These are phyloP conservation scores for Haplosporangium gracile DNA, from an alignment of 192 early-diverging fungal species.

Conservation along the genomic window DNA sequence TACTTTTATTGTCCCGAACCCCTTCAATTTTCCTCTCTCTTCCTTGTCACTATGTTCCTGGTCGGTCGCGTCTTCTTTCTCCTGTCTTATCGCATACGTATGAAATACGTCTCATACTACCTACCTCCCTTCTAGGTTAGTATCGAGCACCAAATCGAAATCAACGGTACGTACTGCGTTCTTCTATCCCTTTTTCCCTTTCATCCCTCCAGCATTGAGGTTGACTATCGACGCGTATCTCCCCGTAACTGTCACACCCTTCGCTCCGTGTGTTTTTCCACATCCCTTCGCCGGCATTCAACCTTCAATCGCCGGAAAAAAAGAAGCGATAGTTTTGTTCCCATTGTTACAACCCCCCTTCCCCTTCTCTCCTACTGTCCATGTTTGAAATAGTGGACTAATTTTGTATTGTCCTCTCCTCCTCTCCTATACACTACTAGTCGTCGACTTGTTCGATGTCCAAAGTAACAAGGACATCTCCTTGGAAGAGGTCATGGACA, in stretches of 20 bases:
- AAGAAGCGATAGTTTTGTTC: too few species aligned
- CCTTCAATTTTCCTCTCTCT: neutral
- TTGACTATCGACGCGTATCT: neutral
- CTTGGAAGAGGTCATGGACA: conserved; percentile 84
- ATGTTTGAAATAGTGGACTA: neutral
- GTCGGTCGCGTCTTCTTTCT: neutral
- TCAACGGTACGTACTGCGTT: conserved; percentile 31
- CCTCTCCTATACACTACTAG: conserved; percentile 31
- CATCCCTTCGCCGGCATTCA: too few species aligned
- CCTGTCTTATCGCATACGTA: neutral
- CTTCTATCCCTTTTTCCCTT: too few species aligned
- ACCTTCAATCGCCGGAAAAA: too few species aligned
- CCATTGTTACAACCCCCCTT: neutral
- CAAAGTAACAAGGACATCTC: conserved; percentile 76
- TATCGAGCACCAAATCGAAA: conserved; percentile 56
- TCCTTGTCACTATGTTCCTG: neutral
- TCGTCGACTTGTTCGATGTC: conserved; percentile 87
- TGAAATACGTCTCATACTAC: too few species aligned
- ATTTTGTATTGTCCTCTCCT: neutral
- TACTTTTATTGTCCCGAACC: neutral
- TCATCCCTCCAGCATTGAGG: too few species aligned
- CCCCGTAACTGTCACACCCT: neutral
- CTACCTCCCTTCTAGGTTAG: conserved; percentile 30
- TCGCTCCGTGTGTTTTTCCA: too few species aligned
- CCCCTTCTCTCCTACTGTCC: neutral